phyloP scores from a whole-genome alignment of 1,284 basidiomycete species.

The Dichomitus squalens region DNA sequence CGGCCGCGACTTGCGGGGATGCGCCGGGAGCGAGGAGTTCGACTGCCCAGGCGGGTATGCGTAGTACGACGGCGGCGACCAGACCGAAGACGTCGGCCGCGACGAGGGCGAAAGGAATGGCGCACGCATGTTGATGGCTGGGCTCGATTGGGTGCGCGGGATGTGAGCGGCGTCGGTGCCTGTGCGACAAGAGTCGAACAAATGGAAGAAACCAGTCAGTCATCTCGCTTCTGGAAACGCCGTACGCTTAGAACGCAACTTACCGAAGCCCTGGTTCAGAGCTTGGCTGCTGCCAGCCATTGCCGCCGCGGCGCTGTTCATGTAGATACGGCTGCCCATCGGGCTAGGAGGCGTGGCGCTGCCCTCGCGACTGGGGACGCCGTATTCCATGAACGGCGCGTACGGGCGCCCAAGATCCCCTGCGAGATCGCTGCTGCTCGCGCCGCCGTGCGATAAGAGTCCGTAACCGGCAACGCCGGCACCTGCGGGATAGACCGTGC shows the following conservation, averaged over 20 bases:
- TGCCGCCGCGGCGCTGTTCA: conserved; percentile 48
- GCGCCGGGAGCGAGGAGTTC: conserved; percentile 36
- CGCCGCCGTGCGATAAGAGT: conserved; percentile 10
- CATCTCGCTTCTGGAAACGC: no score
- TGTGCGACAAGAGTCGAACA: neutral
- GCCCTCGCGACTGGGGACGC: conserved; percentile 21
- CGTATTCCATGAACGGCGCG: conserved; percentile 53
- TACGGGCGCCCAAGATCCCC: conserved; percentile 43
- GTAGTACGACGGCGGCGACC: conserved; percentile 57
- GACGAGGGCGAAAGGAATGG: conserved; percentile 71
- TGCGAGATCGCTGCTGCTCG: conserved; percentile 18
- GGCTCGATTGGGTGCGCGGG: conserved; percentile 40
- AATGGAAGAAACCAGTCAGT: conserved; percentile 9
- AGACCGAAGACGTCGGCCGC: conserved; percentile 57
- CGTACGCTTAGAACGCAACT: neutral
- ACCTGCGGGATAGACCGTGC: conserved; percentile 20
- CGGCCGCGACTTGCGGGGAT: conserved; percentile 42
- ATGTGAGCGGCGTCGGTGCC: conserved; percentile 32
- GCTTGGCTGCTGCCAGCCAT: conserved; percentile 27
- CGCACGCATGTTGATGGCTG: conserved; percentile 54
- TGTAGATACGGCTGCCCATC: conserved; percentile 41
- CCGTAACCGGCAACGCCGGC: conserved; percentile 21
- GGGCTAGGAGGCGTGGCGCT: conserved; percentile 31
- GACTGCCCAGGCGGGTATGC: conserved; percentile 33
- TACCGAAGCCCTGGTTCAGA: conserved; percentile 12